These are phyloP conservation scores for Vanrija pseudolonga DNA, from an alignment of 1,284 basidiomycete genomes.

Conservation along the genomic window DNA sequence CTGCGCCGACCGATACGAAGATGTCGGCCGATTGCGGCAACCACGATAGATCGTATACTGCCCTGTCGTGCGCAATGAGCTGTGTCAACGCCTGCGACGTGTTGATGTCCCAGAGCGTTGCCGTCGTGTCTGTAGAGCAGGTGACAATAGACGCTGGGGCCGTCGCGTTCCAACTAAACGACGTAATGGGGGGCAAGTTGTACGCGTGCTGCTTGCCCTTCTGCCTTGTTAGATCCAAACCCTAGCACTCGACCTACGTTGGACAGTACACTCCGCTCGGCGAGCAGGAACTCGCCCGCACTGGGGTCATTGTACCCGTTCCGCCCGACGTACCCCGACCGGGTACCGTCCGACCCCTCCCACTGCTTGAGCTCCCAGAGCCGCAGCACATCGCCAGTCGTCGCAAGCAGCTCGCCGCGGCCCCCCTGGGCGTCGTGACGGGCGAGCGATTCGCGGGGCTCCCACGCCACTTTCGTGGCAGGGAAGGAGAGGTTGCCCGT, in stretches of 20 bases:
- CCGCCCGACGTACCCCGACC: conserved; percentile 54
- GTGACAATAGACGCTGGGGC: conserved; percentile 84
- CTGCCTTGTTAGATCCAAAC: conserved; percentile 10
- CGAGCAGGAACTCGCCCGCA: conserved; percentile 55
- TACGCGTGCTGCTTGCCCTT: conserved; percentile 73
- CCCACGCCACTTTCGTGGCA: conserved; percentile 49
- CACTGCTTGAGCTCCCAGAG: conserved; percentile 72
- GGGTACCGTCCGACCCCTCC: conserved; percentile 14
- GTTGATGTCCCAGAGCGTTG: conserved; percentile 96
- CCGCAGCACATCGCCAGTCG: conserved; percentile 81
- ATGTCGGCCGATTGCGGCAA: conserved; percentile 96
- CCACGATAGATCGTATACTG: conserved; percentile 77
- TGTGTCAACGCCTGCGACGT: conserved; percentile 94
- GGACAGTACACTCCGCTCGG: conserved; percentile 56
- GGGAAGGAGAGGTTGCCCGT: conserved; percentile 37
- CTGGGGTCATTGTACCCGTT: conserved; percentile 39
- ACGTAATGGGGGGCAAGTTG: conserved; percentile 79
- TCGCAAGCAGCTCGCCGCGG: conserved; percentile 70
- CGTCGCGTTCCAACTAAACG: conserved; percentile 93
- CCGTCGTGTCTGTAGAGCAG: conserved; percentile 93
- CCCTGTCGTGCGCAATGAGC: conserved; percentile 95
- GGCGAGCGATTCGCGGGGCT: conserved; percentile 35
- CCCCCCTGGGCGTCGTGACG: conserved; percentile 28
- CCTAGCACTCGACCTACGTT: conserved; percentile 61
- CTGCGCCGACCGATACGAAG: conserved; percentile 97